phyloP scores from a whole-genome alignment of 257 asterid genomes.

The Solanum bulbocastanum region DNA sequence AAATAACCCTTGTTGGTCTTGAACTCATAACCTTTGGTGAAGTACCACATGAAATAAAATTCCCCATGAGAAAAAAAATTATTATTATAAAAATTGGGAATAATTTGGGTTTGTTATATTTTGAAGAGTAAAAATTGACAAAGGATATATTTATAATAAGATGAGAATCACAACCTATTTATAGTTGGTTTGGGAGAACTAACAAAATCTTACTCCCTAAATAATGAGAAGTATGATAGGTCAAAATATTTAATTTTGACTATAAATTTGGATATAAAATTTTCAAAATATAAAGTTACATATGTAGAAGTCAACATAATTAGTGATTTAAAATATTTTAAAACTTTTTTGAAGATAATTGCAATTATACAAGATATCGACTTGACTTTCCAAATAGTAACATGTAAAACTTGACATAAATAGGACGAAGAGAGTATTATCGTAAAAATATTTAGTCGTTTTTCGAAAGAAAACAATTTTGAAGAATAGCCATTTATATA shows the following conservation, averaged over 20 bases:
- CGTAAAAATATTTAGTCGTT: not conserved
- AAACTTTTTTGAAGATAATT: not conserved
- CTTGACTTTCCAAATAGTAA: not conserved
- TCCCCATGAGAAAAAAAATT: conserved; percentile 31
- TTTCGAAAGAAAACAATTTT: not conserved
- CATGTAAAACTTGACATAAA: not conserved
- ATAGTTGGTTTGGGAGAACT: not conserved
- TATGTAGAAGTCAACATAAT: not conserved
- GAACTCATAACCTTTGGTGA: conserved; percentile 16
- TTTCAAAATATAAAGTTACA: not conserved
- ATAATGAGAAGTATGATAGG: not conserved
- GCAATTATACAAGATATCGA: not conserved
- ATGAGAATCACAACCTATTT: not conserved
- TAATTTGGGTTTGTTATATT: not conserved
- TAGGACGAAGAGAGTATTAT: not conserved
- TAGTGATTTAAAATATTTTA: not conserved
- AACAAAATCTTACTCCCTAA: not conserved
- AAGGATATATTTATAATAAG: not conserved
- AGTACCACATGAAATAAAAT: conserved; percentile 38
- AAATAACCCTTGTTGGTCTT: conserved; percentile 43
- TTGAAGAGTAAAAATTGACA: not conserved
- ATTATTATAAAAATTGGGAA: not conserved
- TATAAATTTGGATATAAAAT: not conserved
- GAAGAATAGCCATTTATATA: not conserved
- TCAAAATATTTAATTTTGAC: not conserved